Conservation (phyloP, 805 yeast species). For the Ogataea sp. region DNA sequence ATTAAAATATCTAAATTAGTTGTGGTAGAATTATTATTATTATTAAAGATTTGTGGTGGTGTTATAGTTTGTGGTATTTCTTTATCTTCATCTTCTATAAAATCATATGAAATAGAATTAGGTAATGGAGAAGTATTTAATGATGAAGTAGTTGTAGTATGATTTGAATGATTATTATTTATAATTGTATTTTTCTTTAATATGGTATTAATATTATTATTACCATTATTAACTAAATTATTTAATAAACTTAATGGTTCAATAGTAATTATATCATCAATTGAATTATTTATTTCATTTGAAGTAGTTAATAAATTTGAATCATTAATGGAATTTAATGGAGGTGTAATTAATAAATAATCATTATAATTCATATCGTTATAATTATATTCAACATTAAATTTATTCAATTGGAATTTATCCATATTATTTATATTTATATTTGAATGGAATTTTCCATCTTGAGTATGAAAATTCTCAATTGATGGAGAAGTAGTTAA, state of each 20-base stretch:
- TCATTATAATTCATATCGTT: not conserved
- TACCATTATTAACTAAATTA: not conserved
- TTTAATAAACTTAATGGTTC: constrained; percentile 1
- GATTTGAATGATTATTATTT: not conserved
- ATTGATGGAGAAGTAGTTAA: no score
- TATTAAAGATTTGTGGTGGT: no score
- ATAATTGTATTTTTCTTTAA: not conserved
- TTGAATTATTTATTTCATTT: constrained; percentile 29
- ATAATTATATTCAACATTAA: no score
- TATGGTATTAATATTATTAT: not conserved
- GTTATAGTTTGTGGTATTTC: no score
- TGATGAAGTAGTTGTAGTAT: not conserved
- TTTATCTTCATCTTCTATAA: no score
- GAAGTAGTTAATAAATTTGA: constrained; percentile 19
- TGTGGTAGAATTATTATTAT: not conserved
- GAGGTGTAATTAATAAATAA: not conserved
- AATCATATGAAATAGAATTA: no score
- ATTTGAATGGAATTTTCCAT: no score
- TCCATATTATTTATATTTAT: no score
- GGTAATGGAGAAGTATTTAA: no score
- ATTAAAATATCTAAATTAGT: not conserved
- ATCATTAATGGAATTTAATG: not conserved
- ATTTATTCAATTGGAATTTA: no score
- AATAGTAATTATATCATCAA: not conserved
- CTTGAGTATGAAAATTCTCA: no score